These are phyloP conservation scores for Lecanicillium sp. DNA, from an alignment of 2,329 filamentous ascomycete genomes.

Conservation along the genomic window DNA sequence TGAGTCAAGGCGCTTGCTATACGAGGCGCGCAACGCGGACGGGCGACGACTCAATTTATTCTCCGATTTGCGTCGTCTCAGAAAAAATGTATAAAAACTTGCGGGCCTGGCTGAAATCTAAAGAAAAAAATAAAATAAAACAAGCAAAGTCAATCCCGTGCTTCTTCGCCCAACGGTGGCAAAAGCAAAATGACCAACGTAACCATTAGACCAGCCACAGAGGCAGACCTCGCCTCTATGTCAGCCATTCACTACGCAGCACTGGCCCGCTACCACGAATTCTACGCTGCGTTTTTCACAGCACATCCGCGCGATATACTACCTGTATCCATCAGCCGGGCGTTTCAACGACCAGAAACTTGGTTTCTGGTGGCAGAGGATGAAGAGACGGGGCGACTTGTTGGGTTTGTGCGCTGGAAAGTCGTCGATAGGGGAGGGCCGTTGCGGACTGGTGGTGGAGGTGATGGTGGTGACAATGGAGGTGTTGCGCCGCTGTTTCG, in stretches of 20 bases:
- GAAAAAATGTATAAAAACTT: too few species aligned
- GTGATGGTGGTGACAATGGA: too few species aligned
- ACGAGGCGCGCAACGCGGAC: too few species aligned
- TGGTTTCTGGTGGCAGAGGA: constrained; percentile 10
- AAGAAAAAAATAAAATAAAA: too few species aligned
- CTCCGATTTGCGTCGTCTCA: too few species aligned
- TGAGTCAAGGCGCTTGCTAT: too few species aligned
- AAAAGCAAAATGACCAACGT: neutral
- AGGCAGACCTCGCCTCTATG: constrained; percentile 10
- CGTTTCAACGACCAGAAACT: constrained; percentile 3
- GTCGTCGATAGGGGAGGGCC: constrained; percentile 5
- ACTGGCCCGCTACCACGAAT: constrained; percentile 11
- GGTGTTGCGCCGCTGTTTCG: constrained; percentile 10
- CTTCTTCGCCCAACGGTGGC: too few species aligned
- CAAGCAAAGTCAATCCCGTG: too few species aligned
- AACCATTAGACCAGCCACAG: constrained; percentile 8
- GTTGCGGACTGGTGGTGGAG: too few species aligned
- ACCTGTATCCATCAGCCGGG: neutral
- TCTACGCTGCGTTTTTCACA: constrained; percentile 14
- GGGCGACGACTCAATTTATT: too few species aligned
- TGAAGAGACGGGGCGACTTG: constrained; percentile 1
- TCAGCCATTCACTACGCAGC: constrained; percentile 12
- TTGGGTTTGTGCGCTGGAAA: constrained; percentile 11
- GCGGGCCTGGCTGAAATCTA: too few species aligned
- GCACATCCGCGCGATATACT: constrained; percentile 10